Percentiles rank a stretch among this genome's conserved stretches.
Evolutionary conservation across 768 basidiomycete genomes (phyloP).

Genomic region (Boletus subparvulus): DNA sequence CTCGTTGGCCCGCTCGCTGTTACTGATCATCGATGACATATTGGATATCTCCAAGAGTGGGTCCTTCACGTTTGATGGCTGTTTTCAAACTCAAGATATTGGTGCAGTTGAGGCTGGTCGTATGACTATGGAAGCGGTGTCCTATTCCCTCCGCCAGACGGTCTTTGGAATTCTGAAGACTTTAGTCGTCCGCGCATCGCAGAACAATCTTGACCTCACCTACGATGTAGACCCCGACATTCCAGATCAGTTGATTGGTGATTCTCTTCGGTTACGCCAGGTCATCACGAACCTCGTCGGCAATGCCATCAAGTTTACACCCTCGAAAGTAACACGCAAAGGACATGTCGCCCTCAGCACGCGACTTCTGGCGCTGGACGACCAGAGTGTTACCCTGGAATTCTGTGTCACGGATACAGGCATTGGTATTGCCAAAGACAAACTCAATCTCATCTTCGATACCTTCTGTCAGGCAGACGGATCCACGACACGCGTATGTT

Average conservation of each 20-base stretch:
- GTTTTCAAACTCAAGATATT: slow-evolving; percentile 10
- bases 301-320: slow-evolving; percentile 97
- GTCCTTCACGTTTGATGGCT: slow-evolving; percentile 33
- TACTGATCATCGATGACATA: slow-evolving; percentile 98
- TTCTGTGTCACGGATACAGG: slow-evolving; percentile 98
- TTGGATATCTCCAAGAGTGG: slow-evolving; percentile 99
- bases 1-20: slow-evolving; percentile 85
- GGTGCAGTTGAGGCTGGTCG: slow-evolving; percentile 90
- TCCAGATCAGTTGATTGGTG: slow-evolving; percentile 95
- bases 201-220: slow-evolving; percentile 93
- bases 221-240: slow-evolving; percentile 96
- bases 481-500: slow-evolving; percentile 85
- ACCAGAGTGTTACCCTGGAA: slow-evolving; percentile 84
- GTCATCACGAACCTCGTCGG: slow-evolving; percentile 95
- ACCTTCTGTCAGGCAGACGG: slow-evolving; percentile 99
- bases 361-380: slow-evolving; percentile 73
- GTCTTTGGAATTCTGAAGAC: slow-evolving; percentile 98
- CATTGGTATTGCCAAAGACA: slow-evolving; percentile 98
- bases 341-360: slow-evolving; percentile 92
- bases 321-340: slow-evolving; percentile 69
- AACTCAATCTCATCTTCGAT: slow-evolving; percentile 97
- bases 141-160: slow-evolving; percentile 94
- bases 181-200: slow-evolving; percentile 93
- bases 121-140: slow-evolving; percentile 99
- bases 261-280: slow-evolving; percentile 90